These are phyloP conservation scores for Pseudogymnoascus sp. DNA, from an alignment of 2,329 filamentous ascomycete species.

Conservation along the genomic window DNA sequence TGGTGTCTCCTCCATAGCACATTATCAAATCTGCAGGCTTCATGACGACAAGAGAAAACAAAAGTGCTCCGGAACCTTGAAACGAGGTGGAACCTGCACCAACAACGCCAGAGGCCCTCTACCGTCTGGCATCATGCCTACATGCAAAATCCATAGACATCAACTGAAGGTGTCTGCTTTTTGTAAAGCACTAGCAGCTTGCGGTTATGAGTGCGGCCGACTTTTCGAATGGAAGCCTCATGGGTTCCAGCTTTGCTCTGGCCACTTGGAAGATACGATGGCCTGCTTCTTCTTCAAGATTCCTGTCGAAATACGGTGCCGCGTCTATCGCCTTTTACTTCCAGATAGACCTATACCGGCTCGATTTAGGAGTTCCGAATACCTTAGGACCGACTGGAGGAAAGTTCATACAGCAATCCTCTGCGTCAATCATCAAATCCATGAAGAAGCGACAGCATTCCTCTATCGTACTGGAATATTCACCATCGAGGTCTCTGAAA, in stretches of 20 bases:
- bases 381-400: slow-evolving; percentile 4
- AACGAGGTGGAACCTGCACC: slow-evolving; percentile 11
- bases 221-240: slow-evolving; percentile 13
- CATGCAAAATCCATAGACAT: slow-evolving; percentile 12
- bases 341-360: slow-evolving; percentile 13
- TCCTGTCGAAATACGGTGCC: slow-evolving; percentile 14
- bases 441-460: slow-evolving; percentile 13
- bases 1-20: neutral
- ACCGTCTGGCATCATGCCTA: slow-evolving; percentile 10
- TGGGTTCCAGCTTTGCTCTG: slow-evolving; percentile 14
- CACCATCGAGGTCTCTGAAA: slow-evolving; percentile 12
- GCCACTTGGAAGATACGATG: slow-evolving; percentile 8
- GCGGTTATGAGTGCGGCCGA: slow-evolving; percentile 14
- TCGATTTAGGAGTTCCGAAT: slow-evolving; percentile 6
- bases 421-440: slow-evolving; percentile 13
- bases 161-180: slow-evolving; percentile 8
- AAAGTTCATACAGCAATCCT: slow-evolving; percentile 11
- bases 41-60: neutral
- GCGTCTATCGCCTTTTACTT: slow-evolving; percentile 14
- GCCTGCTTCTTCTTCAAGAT: slow-evolving; percentile 15
- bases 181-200: slow-evolving; percentile 13
- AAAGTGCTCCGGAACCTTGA: slow-evolving; percentile 13
- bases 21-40: slow-evolving; percentile 9
- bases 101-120: slow-evolving; percentile 9
- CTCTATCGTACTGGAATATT: slow-evolving; percentile 16